Percentiles rank a stretch among this genome's conserved stretches.
Evolutionary conservation across 768 basidiomycete genomes (phyloP).

Genomic region (Russula dissimulans): DNA sequence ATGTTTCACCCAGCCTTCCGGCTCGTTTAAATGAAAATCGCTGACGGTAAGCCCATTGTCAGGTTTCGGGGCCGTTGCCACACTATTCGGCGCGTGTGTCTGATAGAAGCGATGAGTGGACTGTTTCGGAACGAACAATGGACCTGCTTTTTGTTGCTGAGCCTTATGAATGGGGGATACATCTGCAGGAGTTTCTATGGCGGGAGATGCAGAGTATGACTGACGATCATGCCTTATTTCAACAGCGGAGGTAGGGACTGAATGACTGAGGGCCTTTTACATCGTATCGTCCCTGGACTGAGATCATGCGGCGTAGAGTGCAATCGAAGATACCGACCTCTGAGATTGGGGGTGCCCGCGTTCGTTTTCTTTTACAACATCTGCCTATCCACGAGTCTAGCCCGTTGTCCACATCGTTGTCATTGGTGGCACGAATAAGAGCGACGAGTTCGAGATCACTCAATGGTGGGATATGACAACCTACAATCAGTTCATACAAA

Average conservation of each 20-base stretch:
- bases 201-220: not conserved
- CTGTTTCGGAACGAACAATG: not conserved
- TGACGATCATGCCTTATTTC: not conserved
- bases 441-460: conserved; percentile 23
- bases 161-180: not conserved
- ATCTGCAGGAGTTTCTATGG: not conserved
- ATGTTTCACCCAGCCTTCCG: not conserved
- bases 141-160: not conserved
- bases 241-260: not conserved
- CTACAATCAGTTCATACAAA: conserved; percentile 14
- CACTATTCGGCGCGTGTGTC: not conserved
- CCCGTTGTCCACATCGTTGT: conserved; percentile 21
- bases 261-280: not conserved
- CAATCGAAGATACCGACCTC: conserved; percentile 1
- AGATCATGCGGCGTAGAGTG: not conserved
- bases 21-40: not conserved
- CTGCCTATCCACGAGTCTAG: conserved; percentile 26
- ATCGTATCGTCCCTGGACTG: not conserved
- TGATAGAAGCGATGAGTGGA: not conserved
- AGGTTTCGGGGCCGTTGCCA: not conserved
- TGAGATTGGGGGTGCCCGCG: not conserved
- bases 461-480: conserved; percentile 28
- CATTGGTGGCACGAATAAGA: conserved; percentile 23
- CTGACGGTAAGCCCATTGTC: not conserved
- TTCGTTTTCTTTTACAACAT: conserved; percentile 25